Conservation (phyloP, 83 land plant genomes). For the Thuja plicata region DNA sequence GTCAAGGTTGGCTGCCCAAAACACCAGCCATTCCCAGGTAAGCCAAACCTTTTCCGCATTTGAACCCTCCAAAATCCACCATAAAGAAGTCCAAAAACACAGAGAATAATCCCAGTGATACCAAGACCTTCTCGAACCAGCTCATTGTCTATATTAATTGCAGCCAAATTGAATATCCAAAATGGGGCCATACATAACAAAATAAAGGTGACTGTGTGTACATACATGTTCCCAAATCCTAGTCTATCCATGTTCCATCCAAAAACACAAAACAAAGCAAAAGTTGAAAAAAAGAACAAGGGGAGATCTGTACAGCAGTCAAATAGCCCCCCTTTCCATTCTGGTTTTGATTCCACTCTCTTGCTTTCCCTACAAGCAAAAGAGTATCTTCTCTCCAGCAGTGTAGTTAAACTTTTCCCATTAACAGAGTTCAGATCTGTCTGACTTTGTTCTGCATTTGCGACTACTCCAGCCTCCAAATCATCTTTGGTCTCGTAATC, state of each 20-base stretch:
- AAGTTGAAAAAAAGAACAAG: constrained; percentile 53
- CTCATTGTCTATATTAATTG: constrained; percentile 66
- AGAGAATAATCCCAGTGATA: constrained; percentile 59
- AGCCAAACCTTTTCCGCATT: constrained; percentile 72
- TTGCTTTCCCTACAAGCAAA: constrained; percentile 51
- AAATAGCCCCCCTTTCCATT: constrained; percentile 76
- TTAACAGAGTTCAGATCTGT: neutral
- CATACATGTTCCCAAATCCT: constrained; percentile 93
- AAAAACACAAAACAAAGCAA: constrained; percentile 75
- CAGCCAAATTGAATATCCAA: constrained; percentile 75
- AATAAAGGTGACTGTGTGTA: constrained; percentile 83
- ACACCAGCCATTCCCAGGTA: constrained; percentile 57
- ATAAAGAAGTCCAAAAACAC: constrained; percentile 78
- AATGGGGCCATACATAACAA: constrained; percentile 77
- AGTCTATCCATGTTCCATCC: constrained; percentile 96
- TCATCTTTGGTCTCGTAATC: constrained; percentile 52
- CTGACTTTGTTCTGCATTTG: neutral
- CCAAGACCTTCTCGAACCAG: constrained; percentile 43
- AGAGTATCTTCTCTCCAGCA: constrained; percentile 45
- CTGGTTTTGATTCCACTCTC: constrained; percentile 47
- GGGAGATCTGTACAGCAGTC: constrained; percentile 56
- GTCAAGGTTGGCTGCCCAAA: constrained; percentile 60
- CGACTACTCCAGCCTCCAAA: constrained; percentile 34
- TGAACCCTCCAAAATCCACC: constrained; percentile 93
- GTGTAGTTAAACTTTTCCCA: neutral